Conservation (phyloP, 2,329 filamentous ascomycete genomes). For the Curvularia verruculosa region DNA sequence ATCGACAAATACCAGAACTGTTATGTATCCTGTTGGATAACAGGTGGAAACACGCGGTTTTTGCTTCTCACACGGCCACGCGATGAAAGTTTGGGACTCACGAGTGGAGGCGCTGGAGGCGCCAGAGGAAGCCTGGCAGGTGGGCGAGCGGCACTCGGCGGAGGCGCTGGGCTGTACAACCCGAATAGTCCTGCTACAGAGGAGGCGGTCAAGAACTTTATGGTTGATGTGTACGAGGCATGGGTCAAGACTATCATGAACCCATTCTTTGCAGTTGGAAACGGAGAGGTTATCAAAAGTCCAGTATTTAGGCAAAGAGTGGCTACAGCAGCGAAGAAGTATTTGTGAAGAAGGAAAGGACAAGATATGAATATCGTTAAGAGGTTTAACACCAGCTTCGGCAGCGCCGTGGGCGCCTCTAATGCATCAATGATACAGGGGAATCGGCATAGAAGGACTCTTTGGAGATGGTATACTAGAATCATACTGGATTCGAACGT, state of each 20-base stretch:
- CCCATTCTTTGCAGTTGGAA: conserved; percentile 88
- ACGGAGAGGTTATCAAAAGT: conserved; percentile 83
- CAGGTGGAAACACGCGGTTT: conserved; percentile 90
- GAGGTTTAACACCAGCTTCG: not conserved
- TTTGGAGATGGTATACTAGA: not conserved
- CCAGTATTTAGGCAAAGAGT: conserved; percentile 84
- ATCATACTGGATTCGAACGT: too few species aligned
- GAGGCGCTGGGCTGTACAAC: conserved; percentile 64
- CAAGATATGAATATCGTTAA: not conserved
- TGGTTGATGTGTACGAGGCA: conserved; percentile 92
- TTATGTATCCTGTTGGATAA: conserved; percentile 93
- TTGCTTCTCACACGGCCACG: conserved; percentile 86
- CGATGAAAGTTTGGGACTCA: conserved; percentile 45
- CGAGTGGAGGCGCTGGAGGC: conserved; percentile 23
- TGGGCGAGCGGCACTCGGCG: conserved; percentile 34
- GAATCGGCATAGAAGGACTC: not conserved
- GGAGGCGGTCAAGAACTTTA: conserved; percentile 94
- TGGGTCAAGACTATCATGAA: conserved; percentile 98
- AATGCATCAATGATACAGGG: not conserved
- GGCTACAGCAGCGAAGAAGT: conserved; percentile 88
- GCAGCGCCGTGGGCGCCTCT: not conserved
- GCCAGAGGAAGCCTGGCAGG: conserved; percentile 42
- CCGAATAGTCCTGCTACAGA: conserved; percentile 89
- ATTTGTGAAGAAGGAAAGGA: conserved; percentile 60
- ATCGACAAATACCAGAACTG: conserved; percentile 97